Evolutionary conservation across 345 rosid species (phyloP).

Genomic region (Gossypium herbaceum): DNA sequence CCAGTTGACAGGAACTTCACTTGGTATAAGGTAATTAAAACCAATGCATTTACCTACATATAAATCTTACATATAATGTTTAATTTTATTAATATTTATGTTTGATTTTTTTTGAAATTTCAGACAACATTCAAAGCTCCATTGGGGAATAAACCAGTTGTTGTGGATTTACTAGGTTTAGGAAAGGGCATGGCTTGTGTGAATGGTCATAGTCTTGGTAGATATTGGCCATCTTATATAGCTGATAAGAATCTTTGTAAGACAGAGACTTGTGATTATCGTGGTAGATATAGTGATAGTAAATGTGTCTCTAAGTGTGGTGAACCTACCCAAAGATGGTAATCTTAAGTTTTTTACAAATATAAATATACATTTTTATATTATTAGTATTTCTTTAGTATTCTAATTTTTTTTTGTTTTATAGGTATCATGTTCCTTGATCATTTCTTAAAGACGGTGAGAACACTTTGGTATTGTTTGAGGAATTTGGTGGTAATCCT

Average conservation of each 20-base stretch:
- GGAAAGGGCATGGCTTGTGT: slow-evolving; percentile 48
- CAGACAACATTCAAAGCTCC: slow-evolving; percentile 37
- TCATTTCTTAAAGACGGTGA: slow-evolving; percentile 30
- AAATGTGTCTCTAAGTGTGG: slow-evolving; percentile 32
- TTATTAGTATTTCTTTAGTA: background rate
- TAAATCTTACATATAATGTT: background rate
- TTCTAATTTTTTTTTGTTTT: background rate
- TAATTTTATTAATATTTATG: background rate
- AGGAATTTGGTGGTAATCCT: slow-evolving; percentile 60
- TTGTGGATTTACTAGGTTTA: slow-evolving; percentile 35
- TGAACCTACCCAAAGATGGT: slow-evolving; percentile 40
- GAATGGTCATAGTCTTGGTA: slow-evolving; percentile 28
- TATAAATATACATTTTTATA: background rate
- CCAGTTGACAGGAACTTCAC: slow-evolving; percentile 20
- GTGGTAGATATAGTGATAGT: slow-evolving; percentile 13
- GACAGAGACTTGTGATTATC: slow-evolving; percentile 26
- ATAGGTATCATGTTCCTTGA: slow-evolving; percentile 54
- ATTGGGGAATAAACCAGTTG: slow-evolving; percentile 30
- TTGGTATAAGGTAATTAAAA: slow-evolving; percentile 46
- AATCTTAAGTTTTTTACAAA: background rate
- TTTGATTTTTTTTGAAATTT: background rate
- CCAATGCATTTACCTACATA: background rate
- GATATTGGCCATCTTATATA: slow-evolving; percentile 28
- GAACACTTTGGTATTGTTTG: slow-evolving; percentile 49
- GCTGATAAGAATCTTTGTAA: slow-evolving; percentile 23